These are phyloP conservation scores for Aureobasidium mangrovei DNA, from an alignment of 2,329 filamentous ascomycete genomes.

Conservation along the genomic window DNA sequence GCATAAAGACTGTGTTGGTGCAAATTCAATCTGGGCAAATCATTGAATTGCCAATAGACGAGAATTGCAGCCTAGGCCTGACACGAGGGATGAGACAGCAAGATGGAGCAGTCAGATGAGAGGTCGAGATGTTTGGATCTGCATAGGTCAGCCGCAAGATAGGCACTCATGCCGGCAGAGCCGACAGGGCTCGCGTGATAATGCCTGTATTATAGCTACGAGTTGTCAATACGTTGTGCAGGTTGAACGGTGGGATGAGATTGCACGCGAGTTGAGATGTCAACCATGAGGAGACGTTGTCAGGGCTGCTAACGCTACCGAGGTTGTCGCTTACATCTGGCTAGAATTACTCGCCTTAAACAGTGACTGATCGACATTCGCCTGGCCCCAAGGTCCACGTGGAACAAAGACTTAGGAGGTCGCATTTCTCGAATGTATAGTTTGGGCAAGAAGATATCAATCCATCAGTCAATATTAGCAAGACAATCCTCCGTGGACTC, in stretches of 20 bases:
- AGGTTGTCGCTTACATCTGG: neutral
- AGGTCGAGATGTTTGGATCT: neutral
- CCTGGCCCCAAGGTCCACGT: neutral
- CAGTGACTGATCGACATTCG: slow-evolving; percentile 11
- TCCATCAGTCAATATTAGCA: neutral
- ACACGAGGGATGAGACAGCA: slow-evolving; percentile 6
- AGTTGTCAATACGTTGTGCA: neutral
- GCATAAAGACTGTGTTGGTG: neutral
- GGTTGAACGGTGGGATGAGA: neutral
- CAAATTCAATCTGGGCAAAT: neutral
- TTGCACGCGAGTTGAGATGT: neutral
- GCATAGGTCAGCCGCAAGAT: neutral
- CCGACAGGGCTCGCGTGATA: neutral
- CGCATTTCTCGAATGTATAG: slow-evolving; percentile 12
- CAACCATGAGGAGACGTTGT: neutral
- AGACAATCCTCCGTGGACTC: neutral
- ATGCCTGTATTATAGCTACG: neutral
- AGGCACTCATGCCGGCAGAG: neutral
- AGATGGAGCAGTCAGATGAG: neutral
- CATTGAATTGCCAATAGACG: neutral
- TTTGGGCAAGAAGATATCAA: neutral
- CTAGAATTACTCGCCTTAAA: neutral
- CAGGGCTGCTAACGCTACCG: neutral
- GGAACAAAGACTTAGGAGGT: neutral
- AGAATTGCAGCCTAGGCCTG: neutral